Evolutionary conservation across 2,329 filamentous ascomycete species (phyloP).

Genomic region (Raffaelea albimanens): DNA sequence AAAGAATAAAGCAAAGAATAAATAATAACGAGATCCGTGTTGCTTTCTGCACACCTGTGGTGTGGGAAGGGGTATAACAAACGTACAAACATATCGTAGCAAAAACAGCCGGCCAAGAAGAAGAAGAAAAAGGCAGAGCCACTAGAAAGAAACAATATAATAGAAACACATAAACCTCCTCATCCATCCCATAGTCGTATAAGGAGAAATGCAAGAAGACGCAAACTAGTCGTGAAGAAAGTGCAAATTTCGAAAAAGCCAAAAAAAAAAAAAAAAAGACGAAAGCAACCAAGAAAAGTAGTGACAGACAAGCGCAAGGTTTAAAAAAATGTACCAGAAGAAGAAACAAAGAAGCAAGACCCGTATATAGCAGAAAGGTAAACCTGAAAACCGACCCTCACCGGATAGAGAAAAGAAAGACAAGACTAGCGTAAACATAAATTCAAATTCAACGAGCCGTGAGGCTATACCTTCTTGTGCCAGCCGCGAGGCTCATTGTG

Average conservation of each 20-base stretch:
- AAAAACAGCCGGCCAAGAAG: background rate
- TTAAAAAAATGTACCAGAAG: background rate
- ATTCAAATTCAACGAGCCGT: conserved; percentile 15
- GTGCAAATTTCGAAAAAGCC: background rate
- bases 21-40: background rate
- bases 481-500: conserved; percentile 20
- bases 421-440: conserved; percentile 2
- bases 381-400: too few species aligned
- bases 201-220: background rate
- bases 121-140: background rate
- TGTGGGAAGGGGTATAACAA: conserved; percentile 1
- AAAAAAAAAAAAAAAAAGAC: conserved; percentile 4
- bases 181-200: background rate
- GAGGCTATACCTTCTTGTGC: conserved; percentile 20
- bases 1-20: background rate
- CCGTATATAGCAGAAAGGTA: too few species aligned
- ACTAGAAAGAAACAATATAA: background rate
- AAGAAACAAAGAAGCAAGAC: background rate
- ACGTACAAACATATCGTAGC: background rate
- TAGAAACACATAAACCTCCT: background rate
- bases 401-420: background rate
- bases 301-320: background rate
- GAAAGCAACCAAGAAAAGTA: background rate
- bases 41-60: background rate
- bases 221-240: background rate